phyloP scores from a whole-genome alignment of 2,329 filamentous ascomycete genomes.

The Aspergillus fructus region DNA sequence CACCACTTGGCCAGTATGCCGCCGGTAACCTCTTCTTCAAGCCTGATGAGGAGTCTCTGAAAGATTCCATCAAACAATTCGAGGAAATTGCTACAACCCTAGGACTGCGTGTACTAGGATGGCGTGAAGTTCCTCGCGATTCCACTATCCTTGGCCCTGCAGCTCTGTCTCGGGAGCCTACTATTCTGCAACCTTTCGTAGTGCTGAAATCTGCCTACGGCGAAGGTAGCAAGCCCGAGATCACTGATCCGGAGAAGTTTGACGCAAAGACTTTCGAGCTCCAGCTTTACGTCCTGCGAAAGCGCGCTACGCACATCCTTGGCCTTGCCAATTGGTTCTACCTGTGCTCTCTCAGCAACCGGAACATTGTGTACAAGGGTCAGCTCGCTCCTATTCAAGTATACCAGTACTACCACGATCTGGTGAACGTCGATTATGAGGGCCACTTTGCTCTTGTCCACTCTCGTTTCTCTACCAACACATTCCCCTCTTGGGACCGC shows the following conservation, averaged over 20 bases:
- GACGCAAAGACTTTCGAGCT: conserved; percentile 85
- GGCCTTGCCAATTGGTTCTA: conserved; percentile 99
- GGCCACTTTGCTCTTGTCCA: conserved; percentile 95
- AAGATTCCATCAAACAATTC: conserved; percentile 88
- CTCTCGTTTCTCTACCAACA: conserved; percentile 97
- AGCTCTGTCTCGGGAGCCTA: conserved; percentile 88
- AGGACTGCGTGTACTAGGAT: conserved; percentile 87
- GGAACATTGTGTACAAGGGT: conserved; percentile 99
- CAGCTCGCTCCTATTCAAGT: conserved; percentile 93
- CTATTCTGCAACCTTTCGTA: conserved; percentile 93
- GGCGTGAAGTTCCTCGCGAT: conserved; percentile 93
- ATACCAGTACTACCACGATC: conserved; percentile 96
- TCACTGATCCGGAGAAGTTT: conserved; percentile 75
- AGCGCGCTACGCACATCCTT: conserved; percentile 91
- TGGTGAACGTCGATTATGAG: conserved; percentile 96
- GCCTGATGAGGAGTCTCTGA: conserved; percentile 84
- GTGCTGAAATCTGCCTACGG: conserved; percentile 85
- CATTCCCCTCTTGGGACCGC: conserved; percentile 97
- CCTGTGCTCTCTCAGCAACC: conserved; percentile 92
- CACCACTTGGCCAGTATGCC: conserved; percentile 88
- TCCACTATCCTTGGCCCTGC: conserved; percentile 90
- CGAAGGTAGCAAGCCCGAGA: conserved; percentile 72
- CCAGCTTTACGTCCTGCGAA: conserved; percentile 90
- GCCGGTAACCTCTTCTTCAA: conserved; percentile 99
- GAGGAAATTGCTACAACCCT: conserved; percentile 88